A percentile compares a stretch with the other conserved stretches of the same genome.
Evolutionary conservation across 2,329 filamentous ascomycete species (phyloP).

Genomic region (Apiospora malaysiana): DNA sequence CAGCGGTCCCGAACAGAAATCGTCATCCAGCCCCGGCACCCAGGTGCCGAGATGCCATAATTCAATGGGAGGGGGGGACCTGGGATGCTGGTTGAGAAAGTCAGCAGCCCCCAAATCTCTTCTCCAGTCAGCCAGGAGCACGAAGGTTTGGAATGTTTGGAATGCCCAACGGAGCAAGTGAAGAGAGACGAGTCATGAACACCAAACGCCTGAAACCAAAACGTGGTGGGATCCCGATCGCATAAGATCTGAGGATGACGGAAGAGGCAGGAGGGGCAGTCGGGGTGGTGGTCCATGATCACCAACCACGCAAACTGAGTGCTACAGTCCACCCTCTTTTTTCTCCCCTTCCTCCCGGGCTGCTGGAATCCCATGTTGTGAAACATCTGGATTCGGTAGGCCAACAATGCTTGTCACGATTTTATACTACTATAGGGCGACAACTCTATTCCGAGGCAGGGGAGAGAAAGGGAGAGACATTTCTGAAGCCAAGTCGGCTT

Average conservation of each 20-base stretch:
- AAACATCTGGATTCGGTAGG: background rate
- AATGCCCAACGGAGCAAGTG: too few species aligned
- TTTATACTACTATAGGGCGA: too few species aligned
- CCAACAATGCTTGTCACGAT: background rate
- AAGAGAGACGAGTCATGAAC: background rate
- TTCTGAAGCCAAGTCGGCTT: background rate
- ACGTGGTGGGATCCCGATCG: conserved; percentile 11
- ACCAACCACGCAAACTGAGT: background rate
- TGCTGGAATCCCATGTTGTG: background rate
- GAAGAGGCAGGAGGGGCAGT: too few species aligned
- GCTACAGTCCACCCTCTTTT: background rate
- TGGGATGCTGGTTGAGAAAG: background rate
- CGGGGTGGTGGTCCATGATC: background rate
- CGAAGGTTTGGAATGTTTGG: background rate
- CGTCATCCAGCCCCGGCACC: conserved; percentile 4
- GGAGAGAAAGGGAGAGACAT: background rate
- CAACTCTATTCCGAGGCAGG: background rate
- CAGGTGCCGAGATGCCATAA: background rate
- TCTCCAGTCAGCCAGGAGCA: background rate
- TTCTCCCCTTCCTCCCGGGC: background rate
- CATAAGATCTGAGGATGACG: conserved; percentile 6
- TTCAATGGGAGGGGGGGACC: background rate
- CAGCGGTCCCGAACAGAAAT: background rate
- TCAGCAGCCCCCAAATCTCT: background rate
- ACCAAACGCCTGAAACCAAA: conserved; percentile 6